Evolutionary conservation across 208 protist genomes (phyloP).

Genomic region (Porcisia hertigi): DNA sequence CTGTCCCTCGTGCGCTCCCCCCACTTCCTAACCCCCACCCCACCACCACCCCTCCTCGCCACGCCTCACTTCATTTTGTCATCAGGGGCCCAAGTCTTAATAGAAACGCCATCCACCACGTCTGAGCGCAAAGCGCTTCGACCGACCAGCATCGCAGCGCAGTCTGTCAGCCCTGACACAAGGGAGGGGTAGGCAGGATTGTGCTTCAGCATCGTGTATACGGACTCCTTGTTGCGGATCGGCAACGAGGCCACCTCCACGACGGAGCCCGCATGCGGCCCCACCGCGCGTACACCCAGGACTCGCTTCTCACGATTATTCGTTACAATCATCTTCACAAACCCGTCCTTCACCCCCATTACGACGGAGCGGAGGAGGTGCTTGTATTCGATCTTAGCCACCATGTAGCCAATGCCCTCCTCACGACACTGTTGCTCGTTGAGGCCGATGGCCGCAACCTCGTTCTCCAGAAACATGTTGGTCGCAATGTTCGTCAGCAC

Average conservation of each 20-base stretch:
- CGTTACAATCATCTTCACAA: constrained; percentile 76
- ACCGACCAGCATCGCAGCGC: constrained; percentile 61
- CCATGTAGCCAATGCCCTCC: constrained; percentile 50
- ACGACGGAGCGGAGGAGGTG: constrained; percentile 54
- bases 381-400: constrained; percentile 41
- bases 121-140: constrained; percentile 41
- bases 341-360: constrained; percentile 51
- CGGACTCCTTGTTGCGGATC: constrained; percentile 58
- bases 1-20: no score
- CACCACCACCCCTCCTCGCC: constrained; percentile 19
- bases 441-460: constrained; percentile 64
- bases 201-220: constrained; percentile 57
- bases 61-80: not conserved
- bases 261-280: constrained; percentile 59
- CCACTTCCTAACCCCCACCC: no score
- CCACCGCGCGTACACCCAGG: constrained; percentile 64
- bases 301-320: constrained; percentile 68
- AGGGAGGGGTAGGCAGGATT: constrained; percentile 64
- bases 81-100: constrained; percentile 34
- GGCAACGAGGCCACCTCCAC: constrained; percentile 68
- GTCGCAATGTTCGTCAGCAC: constrained; percentile 44
- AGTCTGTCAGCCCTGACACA: constrained; percentile 56
- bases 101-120: constrained; percentile 33
- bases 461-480: constrained; percentile 62
- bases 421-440: constrained; percentile 67